Conservation (phyloP, 1,284 basidiomycete genomes). For the Lentinula novae-zelandiae region DNA sequence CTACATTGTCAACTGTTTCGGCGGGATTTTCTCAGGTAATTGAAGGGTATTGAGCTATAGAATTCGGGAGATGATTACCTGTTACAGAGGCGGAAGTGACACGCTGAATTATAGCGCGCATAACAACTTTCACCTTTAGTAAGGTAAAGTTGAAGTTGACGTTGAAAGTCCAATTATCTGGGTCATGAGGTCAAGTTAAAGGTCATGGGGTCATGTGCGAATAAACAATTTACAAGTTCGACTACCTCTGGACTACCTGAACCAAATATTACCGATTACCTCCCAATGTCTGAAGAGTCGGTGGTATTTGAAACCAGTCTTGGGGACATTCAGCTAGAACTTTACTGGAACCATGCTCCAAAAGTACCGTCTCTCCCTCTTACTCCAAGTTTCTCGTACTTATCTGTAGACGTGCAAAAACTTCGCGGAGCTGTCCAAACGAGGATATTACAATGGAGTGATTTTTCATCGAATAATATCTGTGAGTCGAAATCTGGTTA, state of each 20-base stretch:
- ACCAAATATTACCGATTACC: background rate
- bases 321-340: conserved; percentile 85
- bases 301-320: conserved; percentile 84
- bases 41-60: background rate
- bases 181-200: too few relatives aligned
- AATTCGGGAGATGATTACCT: conserved; percentile 37
- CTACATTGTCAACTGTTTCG: conserved; percentile 58
- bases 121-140: conserved; percentile 22
- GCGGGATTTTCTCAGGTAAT: background rate
- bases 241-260: too few relatives aligned
- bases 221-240: background rate
- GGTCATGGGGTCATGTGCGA: background rate
- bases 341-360: conserved; percentile 90
- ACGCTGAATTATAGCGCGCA: conserved; percentile 78
- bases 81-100: conserved; percentile 72
- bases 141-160: too few relatives aligned
- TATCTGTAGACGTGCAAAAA: conserved; percentile 83
- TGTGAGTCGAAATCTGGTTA: conserved; percentile 39
- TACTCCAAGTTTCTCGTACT: conserved; percentile 11
- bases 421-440: conserved; percentile 82
- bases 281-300: conserved; percentile 39
- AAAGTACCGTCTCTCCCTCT: conserved; percentile 46
- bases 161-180: too few relatives aligned
- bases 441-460: conserved; percentile 83
- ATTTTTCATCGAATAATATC: conserved; percentile 88